A percentile compares a stretch with the other conserved stretches of the same genome.
Evolutionary conservation across 176 grass and related monocot species (phyloP).

Genomic region (Triticum dicoccoides): DNA sequence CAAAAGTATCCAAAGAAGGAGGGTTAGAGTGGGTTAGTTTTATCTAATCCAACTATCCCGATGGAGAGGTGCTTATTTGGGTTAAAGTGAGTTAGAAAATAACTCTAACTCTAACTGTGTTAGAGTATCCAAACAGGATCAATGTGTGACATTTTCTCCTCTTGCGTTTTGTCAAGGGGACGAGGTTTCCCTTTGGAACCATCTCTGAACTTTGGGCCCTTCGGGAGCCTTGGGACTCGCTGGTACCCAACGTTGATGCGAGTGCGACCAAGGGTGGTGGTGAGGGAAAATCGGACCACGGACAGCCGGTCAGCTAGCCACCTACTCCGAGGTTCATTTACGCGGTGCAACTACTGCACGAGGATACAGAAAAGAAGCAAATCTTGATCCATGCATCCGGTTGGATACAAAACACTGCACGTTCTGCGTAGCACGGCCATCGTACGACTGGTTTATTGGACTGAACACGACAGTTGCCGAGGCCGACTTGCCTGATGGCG

Average conservation of each 20-base stretch:
- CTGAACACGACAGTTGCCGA: not conserved
- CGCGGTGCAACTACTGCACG: no score
- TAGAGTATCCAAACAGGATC: no score
- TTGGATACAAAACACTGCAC: not conserved
- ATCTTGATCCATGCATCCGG: not conserved
- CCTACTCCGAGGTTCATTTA: no score
- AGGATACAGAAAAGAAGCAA: no score
- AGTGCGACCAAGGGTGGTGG: not conserved
- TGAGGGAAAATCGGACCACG: not conserved
- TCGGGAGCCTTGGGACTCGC: not conserved
- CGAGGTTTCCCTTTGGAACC: not conserved
- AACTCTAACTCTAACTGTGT: no score
- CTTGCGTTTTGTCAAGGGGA: not conserved
- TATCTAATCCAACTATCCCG: no score
- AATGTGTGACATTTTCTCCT: not conserved
- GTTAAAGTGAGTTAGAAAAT: no score
- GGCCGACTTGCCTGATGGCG: not conserved
- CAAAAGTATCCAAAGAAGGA: no score
- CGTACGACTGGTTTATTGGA: not conserved
- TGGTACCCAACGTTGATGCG: not conserved
- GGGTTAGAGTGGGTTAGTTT: no score
- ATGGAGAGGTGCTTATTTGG: no score
- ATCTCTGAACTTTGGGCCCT: not conserved
- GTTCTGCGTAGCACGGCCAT: not conserved
- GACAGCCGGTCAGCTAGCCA: no score